Evolutionary conservation across 805 yeast species (phyloP).

Genomic region (Ogataea thermomethanolica): DNA sequence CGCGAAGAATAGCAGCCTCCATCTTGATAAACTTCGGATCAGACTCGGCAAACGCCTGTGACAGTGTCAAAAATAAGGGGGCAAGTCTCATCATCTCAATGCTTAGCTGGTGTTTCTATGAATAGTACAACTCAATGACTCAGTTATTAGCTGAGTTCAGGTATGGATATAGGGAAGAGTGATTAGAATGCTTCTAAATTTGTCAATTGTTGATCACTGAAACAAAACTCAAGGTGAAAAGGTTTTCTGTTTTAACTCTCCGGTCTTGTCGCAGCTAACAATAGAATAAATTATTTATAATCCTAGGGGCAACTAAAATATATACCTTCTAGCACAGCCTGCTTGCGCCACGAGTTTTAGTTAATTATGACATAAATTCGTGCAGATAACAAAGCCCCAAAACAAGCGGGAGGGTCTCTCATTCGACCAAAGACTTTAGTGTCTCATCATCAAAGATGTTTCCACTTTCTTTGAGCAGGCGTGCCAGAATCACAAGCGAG

Average conservation of each 20-base stretch:
- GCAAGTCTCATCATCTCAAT: conserved; percentile 2
- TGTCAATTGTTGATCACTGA: too few species aligned
- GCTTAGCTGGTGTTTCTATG: too few species aligned
- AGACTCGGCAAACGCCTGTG: conserved; percentile 4
- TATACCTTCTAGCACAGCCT: conserved; percentile 1
- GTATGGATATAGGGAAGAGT: too few species aligned
- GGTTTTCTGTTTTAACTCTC: conserved; percentile 2
- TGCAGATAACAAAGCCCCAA: not conserved
- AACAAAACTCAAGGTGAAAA: not conserved
- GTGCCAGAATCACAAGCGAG: conserved; percentile 55
- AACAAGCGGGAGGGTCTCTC: not conserved
- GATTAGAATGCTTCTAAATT: too few species aligned
- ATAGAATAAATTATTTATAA: not conserved
- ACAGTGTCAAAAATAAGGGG: not conserved
- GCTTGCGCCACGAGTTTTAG: not conserved
- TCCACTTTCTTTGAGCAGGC: conserved; percentile 54
- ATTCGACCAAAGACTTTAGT: conserved; percentile 25
- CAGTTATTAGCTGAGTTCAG: too few species aligned
- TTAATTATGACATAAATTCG: not conserved
- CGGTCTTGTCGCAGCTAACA: not conserved
- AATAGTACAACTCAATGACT: too few species aligned
- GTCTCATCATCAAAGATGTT: conserved; percentile 58
- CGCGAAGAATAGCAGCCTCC: conserved; percentile 22
- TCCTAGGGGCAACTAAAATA: not conserved
- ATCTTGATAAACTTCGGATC: conserved; percentile 16